phyloP scores from a whole-genome alignment of 208 protist species.

The Crithidia bombi region DNA sequence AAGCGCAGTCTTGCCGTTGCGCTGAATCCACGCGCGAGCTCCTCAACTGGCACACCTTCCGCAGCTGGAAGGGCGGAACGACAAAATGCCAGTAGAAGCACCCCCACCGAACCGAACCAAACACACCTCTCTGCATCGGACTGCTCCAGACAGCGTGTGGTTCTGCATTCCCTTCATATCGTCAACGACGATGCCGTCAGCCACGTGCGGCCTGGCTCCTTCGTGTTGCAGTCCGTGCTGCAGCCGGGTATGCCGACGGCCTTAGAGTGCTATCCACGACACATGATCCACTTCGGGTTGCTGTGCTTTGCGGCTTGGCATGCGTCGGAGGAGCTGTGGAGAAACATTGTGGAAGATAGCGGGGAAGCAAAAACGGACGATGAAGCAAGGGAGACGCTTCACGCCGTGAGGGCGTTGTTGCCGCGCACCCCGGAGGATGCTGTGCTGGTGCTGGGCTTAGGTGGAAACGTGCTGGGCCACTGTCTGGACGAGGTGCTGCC shows the following conservation, averaged over 20 bases:
- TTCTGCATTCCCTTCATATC: conserved; percentile 59
- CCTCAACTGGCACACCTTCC: no score
- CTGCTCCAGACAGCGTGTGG: conserved; percentile 6
- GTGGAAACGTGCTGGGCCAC: conserved; percentile 81
- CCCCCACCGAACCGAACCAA: no score
- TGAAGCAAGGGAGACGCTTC: background rate
- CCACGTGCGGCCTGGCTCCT: conserved; percentile 32
- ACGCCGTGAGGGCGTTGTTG: conserved; percentile 11
- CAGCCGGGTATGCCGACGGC: conserved; percentile 39
- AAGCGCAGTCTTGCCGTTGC: no score
- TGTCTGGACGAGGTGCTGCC: conserved; percentile 66
- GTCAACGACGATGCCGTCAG: conserved; percentile 39
- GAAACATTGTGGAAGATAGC: background rate
- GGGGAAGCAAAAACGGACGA: background rate
- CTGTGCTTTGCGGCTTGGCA: conserved; percentile 60
- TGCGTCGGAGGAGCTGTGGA: conserved; percentile 1
- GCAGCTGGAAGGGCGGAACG: no score
- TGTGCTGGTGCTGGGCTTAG: conserved; percentile 78
- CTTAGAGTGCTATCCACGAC: conserved; percentile 77
- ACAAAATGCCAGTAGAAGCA: no score
- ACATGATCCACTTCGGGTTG: conserved; percentile 80
- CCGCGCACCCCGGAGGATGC: conserved; percentile 31
- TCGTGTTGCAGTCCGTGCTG: conserved; percentile 73
- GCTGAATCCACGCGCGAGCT: no score
- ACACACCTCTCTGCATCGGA: no score